A percentile compares a stretch with the other conserved stretches of the same genome.
Conservation (phyloP, 169 alveolate species). For the Plasmodium adleri region DNA sequence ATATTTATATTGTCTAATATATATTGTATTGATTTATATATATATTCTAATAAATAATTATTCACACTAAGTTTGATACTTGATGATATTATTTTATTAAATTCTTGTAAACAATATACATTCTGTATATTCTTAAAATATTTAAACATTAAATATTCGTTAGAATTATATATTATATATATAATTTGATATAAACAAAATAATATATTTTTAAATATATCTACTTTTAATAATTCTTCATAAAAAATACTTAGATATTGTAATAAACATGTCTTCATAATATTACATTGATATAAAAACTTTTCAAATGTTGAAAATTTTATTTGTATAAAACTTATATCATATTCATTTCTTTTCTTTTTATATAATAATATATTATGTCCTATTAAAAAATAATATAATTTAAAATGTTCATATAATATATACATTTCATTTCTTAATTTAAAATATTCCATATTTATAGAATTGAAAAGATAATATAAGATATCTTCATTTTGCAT, state of each 20-base stretch:
- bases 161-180: constrained; percentile 43
- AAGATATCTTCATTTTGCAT: constrained; percentile 44
- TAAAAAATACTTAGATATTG: constrained; percentile 35
- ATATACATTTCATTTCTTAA: constrained; percentile 48
- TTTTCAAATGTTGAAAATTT: constrained; percentile 23
- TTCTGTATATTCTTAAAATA: constrained; percentile 35
- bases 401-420: constrained; percentile 44
- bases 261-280: constrained; percentile 26
- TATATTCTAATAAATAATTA: constrained; percentile 29
- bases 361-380: constrained; percentile 3
- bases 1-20: constrained; percentile 9
- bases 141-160: constrained; percentile 49
- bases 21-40: constrained; percentile 7
- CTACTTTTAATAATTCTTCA: constrained; percentile 2
- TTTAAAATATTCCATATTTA: constrained; percentile 62
- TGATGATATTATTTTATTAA: background rate
- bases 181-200: constrained; percentile 43
- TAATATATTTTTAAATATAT: constrained; percentile 20
- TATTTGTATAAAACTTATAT: constrained; percentile 19
- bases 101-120: constrained; percentile 11
- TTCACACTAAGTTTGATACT: constrained; percentile 28
- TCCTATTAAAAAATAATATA: constrained; percentile 27
- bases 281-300: constrained; percentile 30
- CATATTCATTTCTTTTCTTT: constrained; percentile 10
- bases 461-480: constrained; percentile 45